Base-by-base conservation (phyloP, 2,329 filamentous ascomycete species). In the Exophiala sp. region DNA sequence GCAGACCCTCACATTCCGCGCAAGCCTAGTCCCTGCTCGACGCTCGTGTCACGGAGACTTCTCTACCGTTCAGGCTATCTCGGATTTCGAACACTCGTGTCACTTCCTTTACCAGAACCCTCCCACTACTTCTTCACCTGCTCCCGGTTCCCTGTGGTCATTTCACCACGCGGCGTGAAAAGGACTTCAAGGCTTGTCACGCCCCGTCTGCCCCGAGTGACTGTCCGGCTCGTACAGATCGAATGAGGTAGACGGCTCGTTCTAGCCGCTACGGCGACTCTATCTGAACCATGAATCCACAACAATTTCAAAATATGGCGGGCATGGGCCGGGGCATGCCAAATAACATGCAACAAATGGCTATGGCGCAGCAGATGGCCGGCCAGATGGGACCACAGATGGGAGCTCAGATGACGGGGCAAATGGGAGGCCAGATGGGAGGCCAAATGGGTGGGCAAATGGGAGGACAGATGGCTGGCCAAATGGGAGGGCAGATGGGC, bases 351-450 rank as follows among this genome's bases (percentile, higher is more conserved):
- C 57, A 61, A 41, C 57, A 60, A 51, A 60, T 59, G 50, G 50
- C 58, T 44, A 57, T 63, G 57, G 52, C 43, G 34, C 54, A 54
- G 38, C 52, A 58, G 40, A 61, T 61, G 59, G 55, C 35, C 18
- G 48, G 45, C 14, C 51, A 58, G 29, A 50, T 53, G 47, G 44
- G 33, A 7, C 43, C 38, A 34, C 55, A 58, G 42, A 55, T 55
- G 48, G 49, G 33, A 53, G 65, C 65, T 58, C 69, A 67, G 45
- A 63, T 68, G 51, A 64, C 62, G 33, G 63, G 61, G 47, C 65
- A 66, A 42, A 69, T 69, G 65, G 67, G 67, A 57, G 63, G 21
- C 32, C 57, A 57, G 38, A 55, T 58, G 47, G 50, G 47, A 9
- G 47, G 49, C 20, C 52, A 50, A 9, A 50, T 57, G 54, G 35